These are phyloP conservation scores for Paracamarosporium sp. DNA, from an alignment of 2,329 filamentous ascomycete genomes.

Conservation along the genomic window DNA sequence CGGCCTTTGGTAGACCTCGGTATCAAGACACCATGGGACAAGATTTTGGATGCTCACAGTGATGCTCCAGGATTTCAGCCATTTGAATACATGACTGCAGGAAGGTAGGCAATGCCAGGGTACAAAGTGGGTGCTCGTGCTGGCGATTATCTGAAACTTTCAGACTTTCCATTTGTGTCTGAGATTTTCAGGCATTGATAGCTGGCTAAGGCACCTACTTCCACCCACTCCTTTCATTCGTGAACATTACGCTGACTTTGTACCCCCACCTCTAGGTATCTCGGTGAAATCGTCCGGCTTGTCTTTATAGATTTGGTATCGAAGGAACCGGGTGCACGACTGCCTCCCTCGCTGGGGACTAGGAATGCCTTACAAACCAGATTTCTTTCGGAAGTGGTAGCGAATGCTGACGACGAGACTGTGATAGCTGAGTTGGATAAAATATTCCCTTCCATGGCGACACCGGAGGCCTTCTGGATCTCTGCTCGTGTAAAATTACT, in stretches of 20 bases:
- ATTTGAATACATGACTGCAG: constrained; percentile 84
- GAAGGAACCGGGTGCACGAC: constrained; percentile 34
- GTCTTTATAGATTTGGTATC: constrained; percentile 68
- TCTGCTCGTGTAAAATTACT: constrained; percentile 64
- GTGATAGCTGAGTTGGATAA: constrained; percentile 52
- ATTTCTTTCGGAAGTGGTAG: constrained; percentile 74
- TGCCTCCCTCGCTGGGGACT: constrained; percentile 64
- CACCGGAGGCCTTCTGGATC: constrained; percentile 62
- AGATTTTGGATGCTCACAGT: constrained; percentile 68
- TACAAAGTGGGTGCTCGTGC: too few species aligned
- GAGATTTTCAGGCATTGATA: too few species aligned
- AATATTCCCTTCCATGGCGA: constrained; percentile 61
- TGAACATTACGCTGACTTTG: too few species aligned
- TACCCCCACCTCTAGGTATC: too few species aligned
- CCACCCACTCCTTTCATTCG: too few species aligned
- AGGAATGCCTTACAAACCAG: constrained; percentile 73
- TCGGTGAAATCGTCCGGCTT: constrained; percentile 77
- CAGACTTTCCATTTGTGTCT: too few species aligned
- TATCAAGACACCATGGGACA: constrained; percentile 76
- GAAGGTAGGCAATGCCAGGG: too few species aligned
- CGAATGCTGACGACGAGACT: constrained; percentile 42
- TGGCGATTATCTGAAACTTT: too few species aligned
- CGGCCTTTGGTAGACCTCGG: constrained; percentile 67
- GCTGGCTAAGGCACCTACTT: too few species aligned
- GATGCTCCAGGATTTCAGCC: constrained; percentile 80